A percentile compares a stretch with the other conserved stretches of the same genome.
Conservation (phyloP, 495 filamentous ascomycete species). For the Wilcoxina mikolae region DNA sequence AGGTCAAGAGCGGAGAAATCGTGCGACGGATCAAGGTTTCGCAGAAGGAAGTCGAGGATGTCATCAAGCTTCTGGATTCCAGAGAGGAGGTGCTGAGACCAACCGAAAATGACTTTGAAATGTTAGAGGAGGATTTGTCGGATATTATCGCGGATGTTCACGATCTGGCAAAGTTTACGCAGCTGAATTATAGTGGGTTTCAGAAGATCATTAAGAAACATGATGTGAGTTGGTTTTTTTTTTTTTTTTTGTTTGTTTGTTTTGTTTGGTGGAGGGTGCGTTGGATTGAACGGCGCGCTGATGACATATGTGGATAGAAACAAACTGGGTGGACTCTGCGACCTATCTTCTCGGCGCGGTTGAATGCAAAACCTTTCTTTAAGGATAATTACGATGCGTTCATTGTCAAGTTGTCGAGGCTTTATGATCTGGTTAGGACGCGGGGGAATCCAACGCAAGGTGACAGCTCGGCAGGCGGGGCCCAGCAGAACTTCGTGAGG, state of each 20-base stretch:
- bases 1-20: slow-evolving; percentile 89
- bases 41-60: slow-evolving; percentile 78
- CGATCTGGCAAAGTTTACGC: slow-evolving; percentile 94
- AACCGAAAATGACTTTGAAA: slow-evolving; percentile 81
- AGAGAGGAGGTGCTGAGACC: slow-evolving; percentile 34
- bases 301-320: slow-evolving; percentile 47
- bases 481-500: slow-evolving; percentile 88
- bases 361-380: slow-evolving; percentile 95
- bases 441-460: slow-evolving; percentile 83
- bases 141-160: slow-evolving; percentile 99
- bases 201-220: slow-evolving; percentile 99
- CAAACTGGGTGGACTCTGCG: slow-evolving; percentile 84
- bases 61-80: slow-evolving; percentile 56
- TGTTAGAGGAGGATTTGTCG: slow-evolving; percentile 86
- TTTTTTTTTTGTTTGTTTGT: slow-evolving; percentile 1
- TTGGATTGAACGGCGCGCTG: slow-evolving; percentile 18
- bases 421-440: slow-evolving; percentile 89
- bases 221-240: slow-evolving; percentile 46
- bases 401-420: slow-evolving; percentile 84
- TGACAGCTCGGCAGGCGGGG: slow-evolving; percentile 77
- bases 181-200: slow-evolving; percentile 97
- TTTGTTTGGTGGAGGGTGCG: slow-evolving; percentile 1
- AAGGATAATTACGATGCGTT: slow-evolving; percentile 96
- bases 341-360: slow-evolving; percentile 79
- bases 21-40: slow-evolving; percentile 69